phyloP scores from a whole-genome alignment of 179 eudicot genomes.

The Silene coronaria region DNA sequence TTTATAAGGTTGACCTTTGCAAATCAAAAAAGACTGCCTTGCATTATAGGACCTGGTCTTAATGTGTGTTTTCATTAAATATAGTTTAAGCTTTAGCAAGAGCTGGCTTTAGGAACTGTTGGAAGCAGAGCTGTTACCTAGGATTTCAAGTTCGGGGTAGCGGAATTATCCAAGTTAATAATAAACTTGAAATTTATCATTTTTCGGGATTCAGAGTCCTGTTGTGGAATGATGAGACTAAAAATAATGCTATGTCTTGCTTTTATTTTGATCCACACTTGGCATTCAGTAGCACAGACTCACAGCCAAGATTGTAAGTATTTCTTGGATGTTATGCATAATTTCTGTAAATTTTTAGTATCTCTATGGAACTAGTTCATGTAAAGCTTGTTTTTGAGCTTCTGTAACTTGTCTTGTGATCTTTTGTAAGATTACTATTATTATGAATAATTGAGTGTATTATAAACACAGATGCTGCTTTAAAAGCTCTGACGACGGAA shows the following conservation, averaged over 20 bases:
- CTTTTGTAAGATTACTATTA: background rate
- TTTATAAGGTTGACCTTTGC: constrained; percentile 2
- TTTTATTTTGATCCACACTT: constrained; percentile 18
- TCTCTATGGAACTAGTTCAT: background rate
- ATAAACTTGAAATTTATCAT: background rate
- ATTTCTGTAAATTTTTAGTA: background rate
- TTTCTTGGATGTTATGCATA: background rate
- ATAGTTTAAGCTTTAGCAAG: background rate
- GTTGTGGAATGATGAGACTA: constrained; percentile 18
- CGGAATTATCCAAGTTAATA: background rate
- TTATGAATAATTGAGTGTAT: background rate
- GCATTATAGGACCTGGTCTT: constrained; percentile 12
- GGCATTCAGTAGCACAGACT: constrained; percentile 19
- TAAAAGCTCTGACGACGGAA: constrained; percentile 22
- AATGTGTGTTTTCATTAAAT: background rate
- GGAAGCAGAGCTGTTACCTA: background rate
- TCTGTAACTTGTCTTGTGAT: background rate
- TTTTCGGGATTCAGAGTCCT: background rate
- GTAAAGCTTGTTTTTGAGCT: background rate
- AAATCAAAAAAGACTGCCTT: constrained; percentile 11
- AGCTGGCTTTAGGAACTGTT: background rate
- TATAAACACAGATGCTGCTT: constrained; percentile 26
- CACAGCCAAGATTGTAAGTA: constrained; percentile 27
- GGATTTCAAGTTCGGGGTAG: background rate
- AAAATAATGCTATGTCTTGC: constrained; percentile 17